Evolutionary conservation across 1,139 yeast species (phyloP).

Genomic region (Ogataea hybrid): DNA sequence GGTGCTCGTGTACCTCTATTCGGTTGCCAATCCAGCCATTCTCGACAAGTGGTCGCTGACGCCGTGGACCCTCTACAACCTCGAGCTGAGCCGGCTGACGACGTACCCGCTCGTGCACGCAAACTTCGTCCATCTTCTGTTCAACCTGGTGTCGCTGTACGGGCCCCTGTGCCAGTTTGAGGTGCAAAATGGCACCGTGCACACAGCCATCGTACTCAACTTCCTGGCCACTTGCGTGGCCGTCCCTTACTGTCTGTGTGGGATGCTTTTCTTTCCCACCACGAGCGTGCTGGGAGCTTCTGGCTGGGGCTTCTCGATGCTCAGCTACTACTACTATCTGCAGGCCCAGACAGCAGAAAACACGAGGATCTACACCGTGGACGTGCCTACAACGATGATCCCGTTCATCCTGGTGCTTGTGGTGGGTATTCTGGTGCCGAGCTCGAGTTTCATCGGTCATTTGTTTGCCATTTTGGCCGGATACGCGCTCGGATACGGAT

Average conservation of each 20-base stretch:
- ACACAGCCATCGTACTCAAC: slow-evolving; percentile 81
- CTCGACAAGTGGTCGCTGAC: slow-evolving; percentile 40
- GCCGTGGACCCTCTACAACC: slow-evolving; percentile 54
- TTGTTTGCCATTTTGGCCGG: slow-evolving; percentile 53
- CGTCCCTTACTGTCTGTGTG: slow-evolving; percentile 59
- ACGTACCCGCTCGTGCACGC: slow-evolving; percentile 74
- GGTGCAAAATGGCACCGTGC: slow-evolving; percentile 75
- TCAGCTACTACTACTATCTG: slow-evolving; percentile 60
- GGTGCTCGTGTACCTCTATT: slow-evolving; percentile 39
- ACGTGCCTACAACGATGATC: slow-evolving; percentile 58
- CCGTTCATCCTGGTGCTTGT: slow-evolving; percentile 59
- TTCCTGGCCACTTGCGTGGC: slow-evolving; percentile 71
- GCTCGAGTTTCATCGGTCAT: slow-evolving; percentile 76
- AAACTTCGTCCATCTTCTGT: slow-evolving; percentile 56
- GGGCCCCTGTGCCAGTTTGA: slow-evolving; percentile 72
- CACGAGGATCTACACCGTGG: slow-evolving; percentile 32
- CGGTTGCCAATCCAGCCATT: slow-evolving; percentile 33
- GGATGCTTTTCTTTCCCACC: slow-evolving; percentile 52
- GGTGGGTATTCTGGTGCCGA: slow-evolving; percentile 49
- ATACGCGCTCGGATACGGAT: slow-evolving; percentile 55
- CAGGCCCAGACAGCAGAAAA: slow-evolving; percentile 55
- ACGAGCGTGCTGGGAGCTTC: slow-evolving; percentile 63
- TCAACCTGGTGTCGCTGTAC: slow-evolving; percentile 59
- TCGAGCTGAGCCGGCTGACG: slow-evolving; percentile 64
- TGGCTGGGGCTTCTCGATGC: slow-evolving; percentile 73